Conservation (phyloP, 805 yeast species). For the Barnettozyma vustinii region DNA sequence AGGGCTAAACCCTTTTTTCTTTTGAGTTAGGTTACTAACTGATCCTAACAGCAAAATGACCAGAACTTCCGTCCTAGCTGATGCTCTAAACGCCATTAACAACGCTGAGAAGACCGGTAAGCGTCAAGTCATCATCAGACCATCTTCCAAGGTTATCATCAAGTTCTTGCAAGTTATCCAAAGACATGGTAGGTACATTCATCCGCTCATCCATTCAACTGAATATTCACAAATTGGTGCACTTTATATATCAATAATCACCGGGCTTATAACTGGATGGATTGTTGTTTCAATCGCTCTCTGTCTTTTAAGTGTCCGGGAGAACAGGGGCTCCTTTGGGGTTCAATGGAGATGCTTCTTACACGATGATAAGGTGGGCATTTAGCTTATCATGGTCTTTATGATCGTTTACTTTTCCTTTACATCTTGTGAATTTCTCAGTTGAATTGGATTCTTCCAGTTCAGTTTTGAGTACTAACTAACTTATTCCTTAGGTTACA, state of each 20-base stretch:
- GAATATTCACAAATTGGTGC: neutral
- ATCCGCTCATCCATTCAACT: neutral
- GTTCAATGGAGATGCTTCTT: slow-evolving; percentile 26
- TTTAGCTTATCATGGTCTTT: slow-evolving; percentile 4
- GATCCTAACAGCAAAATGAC: slow-evolving; percentile 57
- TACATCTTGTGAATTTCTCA: slow-evolving; percentile 17
- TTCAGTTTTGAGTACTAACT: slow-evolving; percentile 3
- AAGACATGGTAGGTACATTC: slow-evolving; percentile 83
- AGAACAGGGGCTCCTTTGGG: slow-evolving; percentile 36
- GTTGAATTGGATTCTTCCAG: neutral
- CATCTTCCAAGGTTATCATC: slow-evolving; percentile 95
- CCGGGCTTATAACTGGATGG: slow-evolving; percentile 99
- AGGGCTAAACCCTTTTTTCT: neutral
- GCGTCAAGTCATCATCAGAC: slow-evolving; percentile 97
- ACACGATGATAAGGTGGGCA: slow-evolving; percentile 27
- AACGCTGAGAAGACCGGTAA: slow-evolving; percentile 99
- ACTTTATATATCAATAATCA: slow-evolving; percentile 5
- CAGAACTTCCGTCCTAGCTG: slow-evolving; percentile 97
- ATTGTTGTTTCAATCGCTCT: slow-evolving; percentile 80
- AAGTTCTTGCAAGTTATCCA: slow-evolving; percentile 95
- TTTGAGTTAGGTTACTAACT: slow-evolving; percentile 11
- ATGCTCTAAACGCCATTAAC: slow-evolving; percentile 96
- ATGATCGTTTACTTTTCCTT: slow-evolving; percentile 32
- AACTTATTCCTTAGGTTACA: slow-evolving; percentile 46
- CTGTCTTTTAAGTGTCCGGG: slow-evolving; percentile 98